phyloP scores from a whole-genome alignment of 139 green algal genomes.

The Astrephomene gubernaculifera region DNA sequence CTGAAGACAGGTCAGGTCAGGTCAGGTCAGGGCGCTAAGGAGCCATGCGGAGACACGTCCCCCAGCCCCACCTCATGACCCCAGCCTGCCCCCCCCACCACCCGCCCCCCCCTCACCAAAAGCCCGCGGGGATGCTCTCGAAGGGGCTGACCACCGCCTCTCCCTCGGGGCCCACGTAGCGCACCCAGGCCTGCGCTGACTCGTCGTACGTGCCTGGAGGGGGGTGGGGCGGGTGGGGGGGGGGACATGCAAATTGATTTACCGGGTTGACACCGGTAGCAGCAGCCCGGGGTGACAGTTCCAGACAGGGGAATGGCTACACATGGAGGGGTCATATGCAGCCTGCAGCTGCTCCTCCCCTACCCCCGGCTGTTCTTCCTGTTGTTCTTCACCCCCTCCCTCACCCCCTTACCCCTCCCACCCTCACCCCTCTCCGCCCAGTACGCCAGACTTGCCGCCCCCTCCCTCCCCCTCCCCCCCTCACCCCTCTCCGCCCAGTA shows the following conservation, averaged over 20 bases:
- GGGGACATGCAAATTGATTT: too few species aligned
- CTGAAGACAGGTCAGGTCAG: not conserved
- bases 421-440: not conserved
- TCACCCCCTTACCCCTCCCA: not conserved
- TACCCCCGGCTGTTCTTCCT: not conserved
- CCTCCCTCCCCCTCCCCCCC: not conserved
- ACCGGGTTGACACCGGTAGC: too few species aligned
- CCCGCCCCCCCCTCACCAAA: conserved; percentile 7
- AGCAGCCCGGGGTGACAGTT: too few species aligned
- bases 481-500: conserved; percentile 52
- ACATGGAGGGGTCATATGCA: too few species aligned
- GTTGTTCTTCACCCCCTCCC: not conserved
- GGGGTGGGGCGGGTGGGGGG: not conserved
- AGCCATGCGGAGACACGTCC: not conserved
- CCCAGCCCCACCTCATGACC: not conserved
- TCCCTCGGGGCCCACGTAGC: not conserved
- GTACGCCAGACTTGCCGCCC: not conserved
- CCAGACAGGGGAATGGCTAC: too few species aligned
- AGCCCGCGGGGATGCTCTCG: conserved; percentile 18
- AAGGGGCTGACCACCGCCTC: conserved; percentile 24
- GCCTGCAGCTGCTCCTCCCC: too few species aligned
- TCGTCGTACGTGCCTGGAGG: conserved; percentile 22
- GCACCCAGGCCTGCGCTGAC: too few species aligned
- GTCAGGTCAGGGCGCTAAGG: too few species aligned
- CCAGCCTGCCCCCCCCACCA: not conserved